phyloP scores from a whole-genome alignment of 108 stramenopile species.

The Seminavis robusta region DNA sequence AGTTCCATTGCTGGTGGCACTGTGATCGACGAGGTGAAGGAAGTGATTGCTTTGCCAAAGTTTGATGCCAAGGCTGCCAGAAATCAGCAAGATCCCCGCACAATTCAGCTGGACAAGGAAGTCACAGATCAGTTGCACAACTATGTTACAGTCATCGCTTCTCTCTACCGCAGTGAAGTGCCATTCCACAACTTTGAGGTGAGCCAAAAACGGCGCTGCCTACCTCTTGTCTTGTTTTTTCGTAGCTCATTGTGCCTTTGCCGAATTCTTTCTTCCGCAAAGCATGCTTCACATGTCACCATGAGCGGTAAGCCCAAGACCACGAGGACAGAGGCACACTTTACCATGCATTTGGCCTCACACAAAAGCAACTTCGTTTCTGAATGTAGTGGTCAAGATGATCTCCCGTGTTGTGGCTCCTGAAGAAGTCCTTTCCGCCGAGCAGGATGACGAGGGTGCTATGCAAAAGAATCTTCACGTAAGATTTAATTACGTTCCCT shows the following conservation, averaged over 20 bases:
- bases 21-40: conserved; percentile 11
- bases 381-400: conserved; percentile 42
- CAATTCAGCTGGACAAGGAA: not conserved
- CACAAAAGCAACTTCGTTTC: too few species aligned
- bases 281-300: conserved; percentile 38
- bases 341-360: too few species aligned
- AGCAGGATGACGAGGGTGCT: too few species aligned
- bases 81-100: not conserved
- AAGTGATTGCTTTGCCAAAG: conserved; percentile 8
- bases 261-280: too few species aligned
- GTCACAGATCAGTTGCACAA: conserved; percentile 1
- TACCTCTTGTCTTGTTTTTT: too few species aligned
- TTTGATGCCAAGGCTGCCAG: not conserved
- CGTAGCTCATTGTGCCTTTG: too few species aligned
- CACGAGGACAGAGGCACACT: too few species aligned
- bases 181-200: conserved; percentile 46
- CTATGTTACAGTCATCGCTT: not conserved
- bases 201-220: too few species aligned
- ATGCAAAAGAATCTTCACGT: too few species aligned
- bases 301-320: too few species aligned
- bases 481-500: too few species aligned
- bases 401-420: conserved; percentile 3
- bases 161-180: not conserved
- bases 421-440: not conserved
- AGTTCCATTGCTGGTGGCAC: too few species aligned